phyloP scores from a whole-genome alignment of 2,329 filamentous ascomycete genomes.

The Apiospora saccharicola region DNA sequence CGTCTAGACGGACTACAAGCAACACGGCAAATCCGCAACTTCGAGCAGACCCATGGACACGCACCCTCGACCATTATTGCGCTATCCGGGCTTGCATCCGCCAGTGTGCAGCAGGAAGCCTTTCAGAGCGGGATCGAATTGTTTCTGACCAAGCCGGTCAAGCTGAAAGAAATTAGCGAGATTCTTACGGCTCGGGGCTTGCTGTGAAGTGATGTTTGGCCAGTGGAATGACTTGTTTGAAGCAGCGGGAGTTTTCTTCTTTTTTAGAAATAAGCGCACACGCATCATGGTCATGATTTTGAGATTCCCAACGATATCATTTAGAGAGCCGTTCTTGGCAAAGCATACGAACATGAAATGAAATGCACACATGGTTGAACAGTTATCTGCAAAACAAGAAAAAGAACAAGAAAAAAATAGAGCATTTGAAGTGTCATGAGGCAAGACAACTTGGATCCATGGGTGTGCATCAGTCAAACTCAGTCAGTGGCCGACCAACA shows the following conservation, averaged over 20 bases:
- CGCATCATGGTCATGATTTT: neutral
- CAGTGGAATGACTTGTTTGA: neutral
- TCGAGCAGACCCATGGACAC: slow-evolving; percentile 47
- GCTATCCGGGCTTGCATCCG: slow-evolving; percentile 52
- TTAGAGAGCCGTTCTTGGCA: neutral
- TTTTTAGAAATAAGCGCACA: neutral
- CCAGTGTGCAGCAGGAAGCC: slow-evolving; percentile 52
- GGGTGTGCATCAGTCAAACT: no score
- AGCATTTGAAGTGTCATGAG: no score
- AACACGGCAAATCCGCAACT: slow-evolving; percentile 48
- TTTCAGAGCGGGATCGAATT: slow-evolving; percentile 55
- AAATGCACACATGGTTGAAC: neutral
- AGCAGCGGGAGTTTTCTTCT: neutral
- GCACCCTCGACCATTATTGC: slow-evolving; percentile 51
- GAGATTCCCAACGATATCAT: neutral
- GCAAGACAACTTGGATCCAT: no score
- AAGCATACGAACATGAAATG: neutral
- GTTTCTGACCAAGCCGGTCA: slow-evolving; percentile 57
- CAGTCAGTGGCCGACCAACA: no score
- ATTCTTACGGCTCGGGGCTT: slow-evolving; percentile 35
- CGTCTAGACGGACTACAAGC: slow-evolving; percentile 50
- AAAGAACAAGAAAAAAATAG: no score
- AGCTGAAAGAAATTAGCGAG: slow-evolving; percentile 43
- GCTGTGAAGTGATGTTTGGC: neutral
- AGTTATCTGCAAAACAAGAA: no score